Base-by-base conservation (phyloP, 2,329 filamentous ascomycete genomes). In the Cladobotryum mycophilum region DNA sequence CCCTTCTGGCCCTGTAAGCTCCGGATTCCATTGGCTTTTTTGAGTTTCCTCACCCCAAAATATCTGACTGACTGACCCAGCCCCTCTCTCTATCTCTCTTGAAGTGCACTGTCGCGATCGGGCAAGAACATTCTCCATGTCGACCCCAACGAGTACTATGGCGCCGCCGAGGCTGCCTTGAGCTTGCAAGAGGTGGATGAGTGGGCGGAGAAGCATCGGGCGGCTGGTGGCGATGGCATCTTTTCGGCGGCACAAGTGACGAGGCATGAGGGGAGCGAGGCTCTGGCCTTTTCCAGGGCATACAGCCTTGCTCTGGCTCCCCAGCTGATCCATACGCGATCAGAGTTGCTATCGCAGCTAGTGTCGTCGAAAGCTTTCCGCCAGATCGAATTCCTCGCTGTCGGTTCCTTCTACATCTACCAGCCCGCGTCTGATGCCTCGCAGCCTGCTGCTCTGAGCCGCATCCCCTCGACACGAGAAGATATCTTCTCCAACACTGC, bases 381-480 rank as follows among this genome's bases (percentile, higher is more conserved):
- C 18, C 91, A 96, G 70, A 79, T 99, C 43, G 92, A 97, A 64
- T 97, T 97, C 60, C 81, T 93, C 55, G 89, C 92, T 25, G 88
- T 97, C 22, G 92, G 92, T 22, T 92, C 88, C 51, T 97, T 92
- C 81, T 96, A 87, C 79, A 82, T 96, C 49, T 85, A 84, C 63
- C 73, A 78, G 52, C 62, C 69, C 1, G 25, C 64, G 5, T 62
- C 63, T 22, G 60, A 59, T 17, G 55, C 59, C 13, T 57, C 61
- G 14, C 45, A 63, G 36, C 61, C 59, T 38, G 60, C 69, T 12
- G 60, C 59, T 8, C 71, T 96, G 35, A 73, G 78, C 47, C 86
- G 86, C 51, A 87, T 97, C 46, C 92, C 93, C 1, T 91, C 88
- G 56, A 91, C 88, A 25, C 82, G 92, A 57, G 92, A 99, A 70